A percentile compares a stretch with the other conserved stretches of the same genome.
Conservation (phyloP, 2,329 filamentous ascomycete genomes). For the Torrubiellomyces zombiae region DNA sequence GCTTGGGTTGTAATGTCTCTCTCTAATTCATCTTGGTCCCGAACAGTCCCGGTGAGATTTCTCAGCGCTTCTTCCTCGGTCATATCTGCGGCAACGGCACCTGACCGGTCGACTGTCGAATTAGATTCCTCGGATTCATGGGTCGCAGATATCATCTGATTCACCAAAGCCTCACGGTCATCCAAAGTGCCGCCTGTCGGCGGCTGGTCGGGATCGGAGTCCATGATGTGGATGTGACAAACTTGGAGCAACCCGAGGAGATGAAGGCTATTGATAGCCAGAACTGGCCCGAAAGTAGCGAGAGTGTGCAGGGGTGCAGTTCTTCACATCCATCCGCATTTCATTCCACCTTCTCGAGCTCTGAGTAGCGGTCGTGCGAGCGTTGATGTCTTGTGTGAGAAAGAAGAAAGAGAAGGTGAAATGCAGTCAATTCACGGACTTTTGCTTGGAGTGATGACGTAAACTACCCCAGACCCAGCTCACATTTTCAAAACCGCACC, state of each 20-base stretch:
- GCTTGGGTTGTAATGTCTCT: conserved; percentile 60
- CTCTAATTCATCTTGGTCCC: conserved; percentile 81
- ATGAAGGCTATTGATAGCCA: too few species aligned
- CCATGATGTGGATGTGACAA: conserved; percentile 12
- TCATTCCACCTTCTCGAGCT: too few species aligned
- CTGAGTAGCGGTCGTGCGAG: too few species aligned
- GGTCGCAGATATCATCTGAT: conserved; percentile 15
- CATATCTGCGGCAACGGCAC: conserved; percentile 14
- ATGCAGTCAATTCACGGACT: too few species aligned
- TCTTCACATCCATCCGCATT: too few species aligned
- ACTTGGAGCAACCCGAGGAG: too few species aligned
- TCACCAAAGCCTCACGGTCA: conserved; percentile 11
- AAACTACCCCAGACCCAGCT: too few species aligned
- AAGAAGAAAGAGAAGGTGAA: too few species aligned
- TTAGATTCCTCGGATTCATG: conserved; percentile 7
- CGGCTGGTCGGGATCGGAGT: conserved; percentile 7
- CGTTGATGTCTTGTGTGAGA: too few species aligned
- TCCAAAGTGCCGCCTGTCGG: conserved; percentile 8
- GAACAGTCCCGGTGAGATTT: conserved; percentile 50
- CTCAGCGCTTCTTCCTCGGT: conserved; percentile 45
- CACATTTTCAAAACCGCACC: too few species aligned
- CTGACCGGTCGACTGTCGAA: conserved; percentile 2
- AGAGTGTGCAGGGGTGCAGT: too few species aligned
- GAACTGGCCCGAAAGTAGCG: too few species aligned
- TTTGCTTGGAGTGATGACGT: conserved; percentile 1